phyloP scores from a whole-genome alignment of 2,329 filamentous ascomycete genomes.

The Arthrobotrys entomopaga region DNA sequence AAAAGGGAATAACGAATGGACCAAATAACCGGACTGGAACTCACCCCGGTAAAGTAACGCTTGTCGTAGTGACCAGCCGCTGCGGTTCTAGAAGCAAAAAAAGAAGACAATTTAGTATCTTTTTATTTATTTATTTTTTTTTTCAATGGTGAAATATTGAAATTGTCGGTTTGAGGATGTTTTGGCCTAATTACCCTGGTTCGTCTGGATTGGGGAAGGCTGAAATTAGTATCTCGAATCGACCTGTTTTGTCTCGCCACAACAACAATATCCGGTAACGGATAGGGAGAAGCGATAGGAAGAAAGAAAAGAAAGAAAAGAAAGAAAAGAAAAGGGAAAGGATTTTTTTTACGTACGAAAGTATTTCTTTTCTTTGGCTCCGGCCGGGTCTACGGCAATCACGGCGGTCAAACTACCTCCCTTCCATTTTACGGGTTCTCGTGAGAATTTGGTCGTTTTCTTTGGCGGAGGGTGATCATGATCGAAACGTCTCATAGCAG shows the following conservation, averaged over 20 bases:
- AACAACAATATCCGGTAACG: no score
- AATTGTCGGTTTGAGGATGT: neutral
- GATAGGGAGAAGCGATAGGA: no score
- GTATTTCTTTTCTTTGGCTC: constrained; percentile 33
- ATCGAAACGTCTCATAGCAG: no score
- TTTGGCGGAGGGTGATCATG: no score
- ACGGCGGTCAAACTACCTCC: neutral
- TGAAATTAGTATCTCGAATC: constrained; percentile 4
- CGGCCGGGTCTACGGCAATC: neutral
- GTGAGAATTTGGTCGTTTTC: no score
- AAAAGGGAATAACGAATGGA: neutral
- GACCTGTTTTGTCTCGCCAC: no score
- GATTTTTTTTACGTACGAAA: constrained; percentile 39
- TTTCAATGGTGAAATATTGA: neutral
- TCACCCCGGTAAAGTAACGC: constrained; percentile 30
- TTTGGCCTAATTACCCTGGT: constrained; percentile 27
- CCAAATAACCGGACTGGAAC: neutral
- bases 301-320: neutral
- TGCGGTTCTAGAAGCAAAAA: constrained; percentile 9
- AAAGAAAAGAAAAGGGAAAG: no score
- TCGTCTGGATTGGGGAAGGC: constrained; percentile 8
- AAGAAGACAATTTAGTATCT: neutral
- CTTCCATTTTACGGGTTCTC: no score
- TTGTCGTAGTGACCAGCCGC: constrained; percentile 40
- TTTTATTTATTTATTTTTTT: no score